Conservation (phyloP, 108 stramenopile species). For the Parietichytrium sp. region DNA sequence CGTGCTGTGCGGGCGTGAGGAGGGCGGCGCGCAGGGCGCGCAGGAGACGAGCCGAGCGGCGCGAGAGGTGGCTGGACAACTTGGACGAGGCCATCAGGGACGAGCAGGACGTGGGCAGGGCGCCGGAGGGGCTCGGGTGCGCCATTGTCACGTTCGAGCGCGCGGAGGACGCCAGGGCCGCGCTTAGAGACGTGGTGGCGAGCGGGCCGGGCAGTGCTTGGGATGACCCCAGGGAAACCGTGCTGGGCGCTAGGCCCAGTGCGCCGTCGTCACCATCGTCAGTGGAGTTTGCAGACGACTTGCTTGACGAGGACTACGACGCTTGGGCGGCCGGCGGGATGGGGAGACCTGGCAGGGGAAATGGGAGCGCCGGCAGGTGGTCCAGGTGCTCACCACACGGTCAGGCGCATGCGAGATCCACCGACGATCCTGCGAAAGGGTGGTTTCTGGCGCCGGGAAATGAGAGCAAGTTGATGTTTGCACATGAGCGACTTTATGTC, state of each 20-base stretch:
- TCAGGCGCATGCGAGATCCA: no score
- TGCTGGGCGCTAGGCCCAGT: no score
- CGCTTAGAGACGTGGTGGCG: neutral
- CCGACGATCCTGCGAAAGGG: neutral
- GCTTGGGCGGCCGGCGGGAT: no score
- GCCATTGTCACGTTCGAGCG: slow-evolving; percentile 24
- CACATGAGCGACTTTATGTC: slow-evolving; percentile 9
- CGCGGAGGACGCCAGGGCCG: neutral
- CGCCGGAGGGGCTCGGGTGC: neutral
- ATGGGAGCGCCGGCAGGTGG: no score
- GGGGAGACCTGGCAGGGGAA: no score
- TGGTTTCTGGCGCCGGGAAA: neutral
- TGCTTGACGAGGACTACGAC: no score
- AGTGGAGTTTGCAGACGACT: no score
- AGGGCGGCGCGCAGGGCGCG: neutral
- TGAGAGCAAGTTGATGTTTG: neutral
- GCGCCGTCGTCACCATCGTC: no score
- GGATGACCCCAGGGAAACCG: no score
- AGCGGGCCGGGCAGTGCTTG: neutral
- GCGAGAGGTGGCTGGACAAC: neutral
- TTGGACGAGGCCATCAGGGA: neutral
- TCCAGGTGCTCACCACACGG: no score
- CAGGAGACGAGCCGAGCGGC: neutral
- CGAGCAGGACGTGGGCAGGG: neutral
- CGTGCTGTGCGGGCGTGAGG: neutral